Evolutionary conservation across 2,329 filamentous ascomycete species (phyloP).

Genomic region (Cytospora schulzeri): DNA sequence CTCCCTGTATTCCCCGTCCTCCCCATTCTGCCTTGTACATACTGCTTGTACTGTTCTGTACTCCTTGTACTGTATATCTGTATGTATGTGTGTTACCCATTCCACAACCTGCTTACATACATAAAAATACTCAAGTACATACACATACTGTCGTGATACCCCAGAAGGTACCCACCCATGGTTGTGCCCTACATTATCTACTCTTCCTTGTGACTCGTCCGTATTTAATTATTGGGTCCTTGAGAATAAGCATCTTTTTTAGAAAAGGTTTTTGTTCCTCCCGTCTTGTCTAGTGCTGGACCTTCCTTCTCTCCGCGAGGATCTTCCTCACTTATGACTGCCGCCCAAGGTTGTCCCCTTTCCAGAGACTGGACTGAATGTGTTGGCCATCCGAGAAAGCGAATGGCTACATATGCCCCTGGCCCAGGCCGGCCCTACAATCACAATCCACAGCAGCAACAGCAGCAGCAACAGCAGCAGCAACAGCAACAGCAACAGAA

Average conservation of each 20-base stretch:
- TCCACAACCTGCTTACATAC: too few species aligned
- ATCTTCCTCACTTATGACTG: slow-evolving; percentile 15
- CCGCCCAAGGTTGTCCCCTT: slow-evolving; percentile 2
- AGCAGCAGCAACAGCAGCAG: slow-evolving; percentile 6
- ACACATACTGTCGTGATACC: not conserved
- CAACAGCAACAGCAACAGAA: slow-evolving; percentile 6
- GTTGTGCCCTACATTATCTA: not conserved
- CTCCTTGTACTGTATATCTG: too few species aligned
- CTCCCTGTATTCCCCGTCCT: too few species aligned
- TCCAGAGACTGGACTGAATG: slow-evolving; percentile 16
- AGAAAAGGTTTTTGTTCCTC: slow-evolving; percentile 5
- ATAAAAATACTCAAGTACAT: not conserved
- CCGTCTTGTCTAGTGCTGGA: not conserved
- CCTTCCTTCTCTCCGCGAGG: slow-evolving; percentile 11
- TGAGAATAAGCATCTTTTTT: slow-evolving; percentile 5
- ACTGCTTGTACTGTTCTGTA: too few species aligned
- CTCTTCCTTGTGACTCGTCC: not conserved
- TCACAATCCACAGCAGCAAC: slow-evolving; percentile 16
- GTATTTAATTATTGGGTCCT: slow-evolving; percentile 9
- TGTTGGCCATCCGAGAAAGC: slow-evolving; percentile 20
- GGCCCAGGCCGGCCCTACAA: slow-evolving; percentile 29
- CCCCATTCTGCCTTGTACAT: too few species aligned
- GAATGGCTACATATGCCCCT: slow-evolving; percentile 32
- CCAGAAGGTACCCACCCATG: slow-evolving; percentile 6
- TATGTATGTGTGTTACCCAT: slow-evolving; percentile 8